A percentile compares a stretch with the other conserved stretches of the same genome.
These are phyloP conservation scores for Stemphylium vesicarium DNA, from an alignment of 2,329 filamentous ascomycete genomes.

Conservation along the genomic window DNA sequence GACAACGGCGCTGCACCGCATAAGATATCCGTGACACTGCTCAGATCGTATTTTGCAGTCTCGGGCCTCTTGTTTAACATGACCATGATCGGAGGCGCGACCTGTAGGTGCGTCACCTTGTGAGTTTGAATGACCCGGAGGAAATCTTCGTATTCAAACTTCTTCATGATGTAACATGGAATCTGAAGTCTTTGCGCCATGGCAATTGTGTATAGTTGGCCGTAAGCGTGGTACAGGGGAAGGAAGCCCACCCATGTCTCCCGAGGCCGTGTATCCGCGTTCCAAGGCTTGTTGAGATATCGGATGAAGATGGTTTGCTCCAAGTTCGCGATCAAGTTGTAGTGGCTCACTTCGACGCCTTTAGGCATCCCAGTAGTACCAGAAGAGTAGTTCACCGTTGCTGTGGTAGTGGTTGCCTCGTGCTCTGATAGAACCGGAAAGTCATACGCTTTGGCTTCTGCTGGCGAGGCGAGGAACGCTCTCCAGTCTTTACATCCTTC, in stretches of 20 bases:
- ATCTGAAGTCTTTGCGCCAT: slow-evolving; percentile 56
- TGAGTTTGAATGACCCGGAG: slow-evolving; percentile 47
- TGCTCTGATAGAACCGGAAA: slow-evolving; percentile 35
- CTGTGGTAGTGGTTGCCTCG: slow-evolving; percentile 41
- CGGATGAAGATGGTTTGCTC: slow-evolving; percentile 58
- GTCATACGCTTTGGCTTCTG: slow-evolving; percentile 34
- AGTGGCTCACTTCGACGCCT: slow-evolving; percentile 58
- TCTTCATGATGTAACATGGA: slow-evolving; percentile 51
- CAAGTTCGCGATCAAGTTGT: slow-evolving; percentile 59
- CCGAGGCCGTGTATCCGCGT: slow-evolving; percentile 48
- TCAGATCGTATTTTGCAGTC: slow-evolving; percentile 50
- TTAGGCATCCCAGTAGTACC: slow-evolving; percentile 62
- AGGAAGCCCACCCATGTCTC: slow-evolving; percentile 59
- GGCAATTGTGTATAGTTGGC: slow-evolving; percentile 51
- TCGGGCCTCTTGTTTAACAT: slow-evolving; percentile 54
- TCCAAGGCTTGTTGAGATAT: slow-evolving; percentile 51
- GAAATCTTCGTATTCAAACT: slow-evolving; percentile 51
- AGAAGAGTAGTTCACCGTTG: slow-evolving; percentile 60
- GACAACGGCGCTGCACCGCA: slow-evolving; percentile 53
- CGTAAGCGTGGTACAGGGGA: slow-evolving; percentile 56
- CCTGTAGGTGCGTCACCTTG: slow-evolving; percentile 49
- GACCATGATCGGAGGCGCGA: slow-evolving; percentile 53
- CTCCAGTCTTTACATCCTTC: slow-evolving; percentile 43
- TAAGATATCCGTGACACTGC: slow-evolving; percentile 49
- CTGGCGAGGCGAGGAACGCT: slow-evolving; percentile 33